phyloP scores from a whole-genome alignment of 2,329 filamentous ascomycete species.

The Pyrenophora teres region DNA sequence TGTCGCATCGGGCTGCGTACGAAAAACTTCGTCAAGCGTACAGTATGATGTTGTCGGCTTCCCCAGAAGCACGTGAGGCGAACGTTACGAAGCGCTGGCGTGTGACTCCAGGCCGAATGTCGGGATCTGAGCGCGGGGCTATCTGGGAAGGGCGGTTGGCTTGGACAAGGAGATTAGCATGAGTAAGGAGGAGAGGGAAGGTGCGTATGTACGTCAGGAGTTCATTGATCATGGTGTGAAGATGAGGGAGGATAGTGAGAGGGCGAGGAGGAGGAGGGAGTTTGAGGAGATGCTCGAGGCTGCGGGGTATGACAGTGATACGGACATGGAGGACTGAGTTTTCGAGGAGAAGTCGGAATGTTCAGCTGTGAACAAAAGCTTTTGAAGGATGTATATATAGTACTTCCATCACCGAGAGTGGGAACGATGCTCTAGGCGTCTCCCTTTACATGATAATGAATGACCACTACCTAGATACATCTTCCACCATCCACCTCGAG shows the following conservation, averaged over 20 bases:
- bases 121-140: slow-evolving; percentile 23
- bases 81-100: slow-evolving; percentile 42
- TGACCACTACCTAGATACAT: slow-evolving; percentile 32
- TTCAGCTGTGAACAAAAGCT: too few species aligned
- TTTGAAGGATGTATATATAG: too few species aligned
- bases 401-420: too few species aligned
- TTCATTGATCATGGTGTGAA: slow-evolving; percentile 4
- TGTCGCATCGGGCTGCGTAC: slow-evolving; percentile 25
- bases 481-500: slow-evolving; percentile 48
- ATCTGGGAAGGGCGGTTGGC: slow-evolving; percentile 41
- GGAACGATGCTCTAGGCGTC: too few species aligned
- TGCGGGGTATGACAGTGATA: neutral
- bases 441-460: too few species aligned
- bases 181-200: slow-evolving; percentile 25
- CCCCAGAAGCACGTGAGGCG: slow-evolving; percentile 22
- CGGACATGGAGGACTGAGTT: neutral
- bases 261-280: slow-evolving; percentile 20
- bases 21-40: slow-evolving; percentile 26
- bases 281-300: slow-evolving; percentile 25
- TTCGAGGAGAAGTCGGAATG: too few species aligned
- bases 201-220: slow-evolving; percentile 7
- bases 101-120: slow-evolving; percentile 26
- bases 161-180: slow-evolving; percentile 27
- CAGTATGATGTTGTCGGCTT: slow-evolving; percentile 17
- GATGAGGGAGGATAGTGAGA: slow-evolving; percentile 8